Conservation (phyloP, 768 basidiomycete species). For the Boletus rex-veris region DNA sequence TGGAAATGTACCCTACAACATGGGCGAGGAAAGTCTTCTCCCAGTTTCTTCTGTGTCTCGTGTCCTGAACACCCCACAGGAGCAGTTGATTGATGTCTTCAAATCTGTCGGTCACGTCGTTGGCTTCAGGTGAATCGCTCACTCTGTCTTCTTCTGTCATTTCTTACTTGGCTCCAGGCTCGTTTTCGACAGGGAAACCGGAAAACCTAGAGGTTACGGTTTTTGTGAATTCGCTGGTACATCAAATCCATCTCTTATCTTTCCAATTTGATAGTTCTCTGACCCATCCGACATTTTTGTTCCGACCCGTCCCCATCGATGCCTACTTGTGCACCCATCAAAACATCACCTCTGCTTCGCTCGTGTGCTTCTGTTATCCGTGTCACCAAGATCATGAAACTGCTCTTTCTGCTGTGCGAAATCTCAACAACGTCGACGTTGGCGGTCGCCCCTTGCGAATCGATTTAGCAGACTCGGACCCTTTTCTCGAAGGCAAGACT, state of each 20-base stretch:
- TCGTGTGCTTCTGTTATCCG: slow-evolving; percentile 15
- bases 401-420: slow-evolving; percentile 91
- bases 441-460: slow-evolving; percentile 91
- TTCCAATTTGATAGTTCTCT: slow-evolving; percentile 31
- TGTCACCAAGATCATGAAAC: slow-evolving; percentile 82
- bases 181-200: slow-evolving; percentile 89
- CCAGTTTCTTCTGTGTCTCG: not conserved
- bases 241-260: slow-evolving; percentile 35
- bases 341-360: not conserved
- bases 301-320: slow-evolving; percentile 7
- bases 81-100: slow-evolving; percentile 84
- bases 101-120: slow-evolving; percentile 85
- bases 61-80: slow-evolving; percentile 37
- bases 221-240: slow-evolving; percentile 92
- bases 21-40: slow-evolving; percentile 57
- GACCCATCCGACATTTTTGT: slow-evolving; percentile 34
- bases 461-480: slow-evolving; percentile 91
- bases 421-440: slow-evolving; percentile 89
- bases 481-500: slow-evolving; percentile 87
- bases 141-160: not conserved
- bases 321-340: slow-evolving; percentile 2
- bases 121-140: slow-evolving; percentile 67
- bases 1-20: slow-evolving; percentile 88
- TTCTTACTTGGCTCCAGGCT: slow-evolving; percentile 44
- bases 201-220: slow-evolving; percentile 91